Evolutionary conservation across 1,139 yeast species (phyloP).

Genomic region (Kodamaea ohmeri): DNA sequence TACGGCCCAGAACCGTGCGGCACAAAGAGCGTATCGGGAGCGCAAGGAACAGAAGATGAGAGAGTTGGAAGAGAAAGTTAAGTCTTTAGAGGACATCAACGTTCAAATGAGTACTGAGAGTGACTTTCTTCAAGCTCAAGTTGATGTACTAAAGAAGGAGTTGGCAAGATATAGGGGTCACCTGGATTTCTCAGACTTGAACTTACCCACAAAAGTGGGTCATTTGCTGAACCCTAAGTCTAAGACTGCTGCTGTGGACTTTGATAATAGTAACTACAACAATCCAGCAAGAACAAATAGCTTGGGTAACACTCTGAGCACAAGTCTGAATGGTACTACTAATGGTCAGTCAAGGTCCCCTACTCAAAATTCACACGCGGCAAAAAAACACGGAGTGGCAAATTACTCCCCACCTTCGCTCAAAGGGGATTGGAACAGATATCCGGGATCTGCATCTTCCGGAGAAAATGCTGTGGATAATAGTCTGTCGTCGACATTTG

Average conservation of each 20-base stretch:
- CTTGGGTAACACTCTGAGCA: too few species aligned
- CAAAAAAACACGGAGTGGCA: constrained; percentile 1
- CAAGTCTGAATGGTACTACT: too few species aligned
- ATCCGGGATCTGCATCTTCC: background rate
- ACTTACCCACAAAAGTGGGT: constrained; percentile 35
- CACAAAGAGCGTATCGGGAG: constrained; percentile 94
- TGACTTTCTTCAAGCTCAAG: constrained; percentile 73
- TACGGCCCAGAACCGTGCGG: constrained; percentile 96
- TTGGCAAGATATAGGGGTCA: constrained; percentile 60
- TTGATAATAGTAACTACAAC: constrained; percentile 12
- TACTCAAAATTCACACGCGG: too few species aligned
- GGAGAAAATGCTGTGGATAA: constrained; percentile 1
- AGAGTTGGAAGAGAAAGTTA: constrained; percentile 80
- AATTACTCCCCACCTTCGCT: constrained; percentile 1
- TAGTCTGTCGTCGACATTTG: constrained; percentile 28
- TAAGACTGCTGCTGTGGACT: constrained; percentile 6
- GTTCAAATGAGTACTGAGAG: constrained; percentile 63
- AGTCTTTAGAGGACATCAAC: constrained; percentile 66
- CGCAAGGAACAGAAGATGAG: constrained; percentile 85
- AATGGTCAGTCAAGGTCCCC: too few species aligned
- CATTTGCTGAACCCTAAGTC: constrained; percentile 28
- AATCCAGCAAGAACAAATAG: background rate
- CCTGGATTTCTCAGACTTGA: constrained; percentile 35
- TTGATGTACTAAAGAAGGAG: constrained; percentile 70
- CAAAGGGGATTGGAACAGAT: background rate